A percentile compares a stretch with the other conserved stretches of the same genome.
Evolutionary conservation across 495 filamentous ascomycete species (phyloP).

Genomic region (Xylaria sp.): DNA sequence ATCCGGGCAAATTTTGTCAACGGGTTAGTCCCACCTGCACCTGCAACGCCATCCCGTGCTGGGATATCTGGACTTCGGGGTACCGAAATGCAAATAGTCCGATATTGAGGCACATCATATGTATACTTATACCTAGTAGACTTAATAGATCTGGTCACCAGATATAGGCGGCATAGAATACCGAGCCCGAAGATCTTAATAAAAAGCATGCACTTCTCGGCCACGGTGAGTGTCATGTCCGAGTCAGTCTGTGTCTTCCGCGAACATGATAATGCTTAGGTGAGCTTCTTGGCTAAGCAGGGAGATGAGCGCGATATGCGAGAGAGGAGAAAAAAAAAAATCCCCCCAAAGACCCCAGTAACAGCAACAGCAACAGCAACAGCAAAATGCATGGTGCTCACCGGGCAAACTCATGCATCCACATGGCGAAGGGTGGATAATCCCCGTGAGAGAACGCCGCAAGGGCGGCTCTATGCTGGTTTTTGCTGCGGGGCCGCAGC

Average conservation of each 20-base stretch:
- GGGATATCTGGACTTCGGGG: neutral
- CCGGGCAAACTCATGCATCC: neutral
- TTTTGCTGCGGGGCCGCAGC: neutral
- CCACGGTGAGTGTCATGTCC: neutral
- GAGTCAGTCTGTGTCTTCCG: conserved; percentile 12
- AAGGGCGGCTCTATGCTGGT: neutral
- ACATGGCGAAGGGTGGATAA: neutral
- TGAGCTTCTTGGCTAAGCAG: neutral
- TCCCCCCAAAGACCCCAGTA: neutral
- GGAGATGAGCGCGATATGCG: neutral
- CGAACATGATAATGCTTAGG: neutral
- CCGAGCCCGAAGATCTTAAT: neutral
- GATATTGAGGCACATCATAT: neutral
- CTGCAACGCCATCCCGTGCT: neutral
- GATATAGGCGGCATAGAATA: neutral
- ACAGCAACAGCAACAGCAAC: too few species aligned
- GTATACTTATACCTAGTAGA: too few species aligned
- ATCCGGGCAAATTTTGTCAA: neutral
- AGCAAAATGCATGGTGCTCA: neutral
- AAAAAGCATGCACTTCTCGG: neutral
- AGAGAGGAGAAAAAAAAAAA: too few species aligned
- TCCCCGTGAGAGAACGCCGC: neutral
- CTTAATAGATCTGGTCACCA: neutral
- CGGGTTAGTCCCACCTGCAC: neutral
- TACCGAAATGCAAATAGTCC: neutral